A percentile compares a stretch with the other conserved stretches of the same genome.
phyloP scores from a whole-genome alignment of 306 rosid species.

The Sphenostylis stenocarpa region DNA sequence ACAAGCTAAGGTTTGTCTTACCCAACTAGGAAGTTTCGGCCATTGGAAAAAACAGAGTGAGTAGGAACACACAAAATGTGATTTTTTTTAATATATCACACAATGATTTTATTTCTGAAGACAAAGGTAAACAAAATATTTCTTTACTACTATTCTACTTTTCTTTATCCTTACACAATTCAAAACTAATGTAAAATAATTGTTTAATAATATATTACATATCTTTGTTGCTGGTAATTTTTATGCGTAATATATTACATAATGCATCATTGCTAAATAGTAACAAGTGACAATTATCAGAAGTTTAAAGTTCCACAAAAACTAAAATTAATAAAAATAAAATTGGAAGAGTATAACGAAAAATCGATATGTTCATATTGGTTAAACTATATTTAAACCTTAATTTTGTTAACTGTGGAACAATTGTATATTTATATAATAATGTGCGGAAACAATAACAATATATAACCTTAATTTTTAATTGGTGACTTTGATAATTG shows the following conservation, averaged over 20 bases:
- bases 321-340: not conserved
- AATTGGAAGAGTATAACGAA: not conserved
- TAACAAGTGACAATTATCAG: not conserved
- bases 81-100: no score
- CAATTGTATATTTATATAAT: not conserved
- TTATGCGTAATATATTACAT: no score
- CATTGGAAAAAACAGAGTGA: not conserved
- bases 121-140: no score
- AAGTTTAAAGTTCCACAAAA: not conserved
- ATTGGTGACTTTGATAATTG: not conserved
- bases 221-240: no score
- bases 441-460: not conserved
- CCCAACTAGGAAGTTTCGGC: slow-evolving; percentile 14
- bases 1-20: not conserved
- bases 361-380: not conserved
- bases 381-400: no score
- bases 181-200: no score
- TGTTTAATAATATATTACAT: no score
- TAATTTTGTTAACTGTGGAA: not conserved
- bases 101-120: no score
- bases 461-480: not conserved
- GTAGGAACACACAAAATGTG: no score
- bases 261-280: not conserved
- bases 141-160: no score
- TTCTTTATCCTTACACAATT: no score